Base-by-base conservation (phyloP, 495 filamentous ascomycete genomes). In the Podospora australis region DNA sequence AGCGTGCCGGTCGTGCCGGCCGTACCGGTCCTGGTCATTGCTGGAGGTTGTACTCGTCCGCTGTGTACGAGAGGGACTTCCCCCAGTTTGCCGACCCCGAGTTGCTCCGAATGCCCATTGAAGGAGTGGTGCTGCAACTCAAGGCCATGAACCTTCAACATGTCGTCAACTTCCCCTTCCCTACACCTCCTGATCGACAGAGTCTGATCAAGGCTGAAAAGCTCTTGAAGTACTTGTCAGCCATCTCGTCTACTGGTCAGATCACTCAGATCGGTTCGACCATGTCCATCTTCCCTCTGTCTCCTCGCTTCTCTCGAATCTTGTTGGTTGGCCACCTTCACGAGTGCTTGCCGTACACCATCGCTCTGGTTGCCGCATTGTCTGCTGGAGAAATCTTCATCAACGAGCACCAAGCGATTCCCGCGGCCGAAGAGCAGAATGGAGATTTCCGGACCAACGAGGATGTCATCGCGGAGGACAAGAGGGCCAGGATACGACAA, bases 161-260 rank as follows among this genome's bases (percentile, higher is more conserved):
- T 46, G 85, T 97, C 2, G 80, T 84, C 59, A 95, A 90, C 58
- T 99, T 99, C 64, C 94, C 92, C n/a, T 99, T 97, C 63, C 94
- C 94, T 6, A 96, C 94, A 3, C 82, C 88, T 6, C 94, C 92
- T 16, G 86, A 89, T 52, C 81, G 83, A 11, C 72, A 83, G 49
- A 87, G 82, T 51, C 74, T 99, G 1, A 75, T 78, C 38, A 90
- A 86, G 57, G 90, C 94, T 16, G 92, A 97, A 63, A 90, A 84
- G 57, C 75, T 96, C 6, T 70, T 96, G 7, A 80, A 76, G 32
- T 85, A 89, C 57, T 72, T 91, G 7, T 79, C 81, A 9, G 86
- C 84, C 4, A 70, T 87, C 22, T 77, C 79, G 8, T 59, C 75
- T 6, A 72, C 73, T 11, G 87, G 87, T n/a, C 79, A 86, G 56